Conservation (phyloP, 164 flowering plant species). For the Macadamia integrifolia region DNA sequence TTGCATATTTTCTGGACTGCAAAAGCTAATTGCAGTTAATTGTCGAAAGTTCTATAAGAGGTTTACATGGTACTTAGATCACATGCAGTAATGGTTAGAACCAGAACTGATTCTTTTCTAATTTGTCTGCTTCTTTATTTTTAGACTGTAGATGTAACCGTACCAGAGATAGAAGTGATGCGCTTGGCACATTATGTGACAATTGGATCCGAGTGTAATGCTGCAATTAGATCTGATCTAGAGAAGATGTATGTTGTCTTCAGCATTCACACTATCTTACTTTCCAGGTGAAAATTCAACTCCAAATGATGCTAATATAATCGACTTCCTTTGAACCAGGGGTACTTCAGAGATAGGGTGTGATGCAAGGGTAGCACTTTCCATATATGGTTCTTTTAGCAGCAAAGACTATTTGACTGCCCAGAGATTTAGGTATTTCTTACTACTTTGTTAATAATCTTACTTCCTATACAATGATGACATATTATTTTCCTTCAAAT, state of each 20-base stretch:
- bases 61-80: neutral
- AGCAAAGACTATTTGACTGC: slow-evolving; percentile 83
- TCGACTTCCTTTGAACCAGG: slow-evolving; percentile 29
- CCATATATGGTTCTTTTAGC: slow-evolving; percentile 60
- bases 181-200: slow-evolving; percentile 84
- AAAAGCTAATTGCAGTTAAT: neutral
- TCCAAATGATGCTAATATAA: slow-evolving; percentile 14
- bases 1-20: neutral
- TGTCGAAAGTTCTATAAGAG: neutral
- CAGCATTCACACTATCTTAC: neutral
- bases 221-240: slow-evolving; percentile 41
- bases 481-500: neutral
- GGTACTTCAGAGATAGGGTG: slow-evolving; percentile 53
- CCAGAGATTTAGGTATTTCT: slow-evolving; percentile 67
- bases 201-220: slow-evolving; percentile 70
- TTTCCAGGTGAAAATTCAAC: neutral
- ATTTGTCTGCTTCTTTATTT: slow-evolving; percentile 13
- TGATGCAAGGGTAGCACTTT: slow-evolving; percentile 76
- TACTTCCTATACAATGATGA: neutral
- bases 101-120: slow-evolving; percentile 10
- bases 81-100: neutral
- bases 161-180: slow-evolving; percentile 92
- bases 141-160: slow-evolving; percentile 75
- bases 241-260: slow-evolving; percentile 50
- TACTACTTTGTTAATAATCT: neutral